phyloP scores from a whole-genome alignment of 2,329 filamentous ascomycete species.

The Clonostachys rosea region DNA sequence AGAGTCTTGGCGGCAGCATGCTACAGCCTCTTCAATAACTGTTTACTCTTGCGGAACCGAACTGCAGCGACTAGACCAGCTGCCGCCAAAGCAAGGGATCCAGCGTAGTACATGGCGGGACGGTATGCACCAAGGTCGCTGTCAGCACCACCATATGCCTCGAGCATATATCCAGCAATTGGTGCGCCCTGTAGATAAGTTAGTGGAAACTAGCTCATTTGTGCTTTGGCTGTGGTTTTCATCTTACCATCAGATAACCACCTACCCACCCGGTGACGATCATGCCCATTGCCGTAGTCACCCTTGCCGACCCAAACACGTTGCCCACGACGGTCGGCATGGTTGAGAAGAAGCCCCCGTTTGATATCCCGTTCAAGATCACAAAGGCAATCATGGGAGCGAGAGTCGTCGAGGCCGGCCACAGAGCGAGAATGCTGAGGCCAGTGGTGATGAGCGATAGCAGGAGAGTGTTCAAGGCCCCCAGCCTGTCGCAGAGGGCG shows the following conservation, averaged over 20 bases:
- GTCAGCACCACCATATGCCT: slow-evolving; percentile 45
- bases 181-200: slow-evolving; percentile 38
- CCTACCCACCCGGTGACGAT: slow-evolving; percentile 55
- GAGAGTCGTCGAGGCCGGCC: slow-evolving; percentile 52
- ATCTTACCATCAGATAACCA: slow-evolving; percentile 53
- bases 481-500: slow-evolving; percentile 46
- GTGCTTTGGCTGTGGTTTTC: background rate
- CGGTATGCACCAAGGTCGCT: slow-evolving; percentile 47
- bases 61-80: slow-evolving; percentile 34
- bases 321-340: slow-evolving; percentile 60
- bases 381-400: slow-evolving; percentile 51
- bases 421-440: slow-evolving; percentile 55
- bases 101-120: slow-evolving; percentile 59
- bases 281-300: slow-evolving; percentile 57
- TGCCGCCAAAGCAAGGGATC: slow-evolving; percentile 41
- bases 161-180: slow-evolving; percentile 55
- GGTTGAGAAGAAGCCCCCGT: slow-evolving; percentile 59
- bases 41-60: slow-evolving; percentile 33
- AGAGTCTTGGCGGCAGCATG: no score
- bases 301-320: slow-evolving; percentile 49
- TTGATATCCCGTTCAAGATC: slow-evolving; percentile 53
- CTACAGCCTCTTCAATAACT: slow-evolving; percentile 10
- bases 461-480: slow-evolving; percentile 50
- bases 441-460: slow-evolving; percentile 45
- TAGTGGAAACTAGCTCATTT: background rate